Conservation (phyloP, 1,284 basidiomycete genomes). For the Exobasidium rhododendri region DNA sequence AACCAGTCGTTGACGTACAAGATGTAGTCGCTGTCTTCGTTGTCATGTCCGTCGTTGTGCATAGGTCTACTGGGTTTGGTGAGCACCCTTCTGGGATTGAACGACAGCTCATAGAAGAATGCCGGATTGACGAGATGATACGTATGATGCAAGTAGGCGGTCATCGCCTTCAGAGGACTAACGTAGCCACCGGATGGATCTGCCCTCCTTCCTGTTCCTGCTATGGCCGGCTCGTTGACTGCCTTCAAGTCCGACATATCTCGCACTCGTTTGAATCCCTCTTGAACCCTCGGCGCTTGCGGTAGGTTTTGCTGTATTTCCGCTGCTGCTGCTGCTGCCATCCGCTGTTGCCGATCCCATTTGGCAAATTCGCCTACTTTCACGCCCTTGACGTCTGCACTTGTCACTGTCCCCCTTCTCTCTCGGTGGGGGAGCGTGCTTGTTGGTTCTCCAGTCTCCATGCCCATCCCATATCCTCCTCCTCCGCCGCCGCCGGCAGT, state of each 20-base stretch:
- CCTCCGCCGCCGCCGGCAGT: neutral
- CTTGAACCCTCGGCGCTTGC: slow-evolving; percentile 19
- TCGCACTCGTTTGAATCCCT: slow-evolving; percentile 46
- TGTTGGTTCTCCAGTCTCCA: slow-evolving; percentile 14
- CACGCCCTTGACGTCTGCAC: neutral
- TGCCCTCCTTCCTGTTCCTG: slow-evolving; percentile 35
- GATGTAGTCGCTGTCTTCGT: slow-evolving; percentile 54
- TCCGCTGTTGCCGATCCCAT: slow-evolving; percentile 2
- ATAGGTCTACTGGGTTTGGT: slow-evolving; percentile 53
- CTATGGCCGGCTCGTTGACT: slow-evolving; percentile 33
- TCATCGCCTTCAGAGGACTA: slow-evolving; percentile 52
- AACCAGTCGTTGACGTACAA: slow-evolving; percentile 54
- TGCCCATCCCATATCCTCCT: slow-evolving; percentile 7
- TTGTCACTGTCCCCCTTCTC: slow-evolving; percentile 6
- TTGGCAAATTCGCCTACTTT: slow-evolving; percentile 13
- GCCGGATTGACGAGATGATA: slow-evolving; percentile 54
- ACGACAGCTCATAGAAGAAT: slow-evolving; percentile 54
- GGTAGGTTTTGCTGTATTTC: neutral
- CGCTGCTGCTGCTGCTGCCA: neutral
- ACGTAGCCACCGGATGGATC: slow-evolving; percentile 51
- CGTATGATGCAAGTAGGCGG: slow-evolving; percentile 53
- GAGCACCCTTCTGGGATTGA: slow-evolving; percentile 51
- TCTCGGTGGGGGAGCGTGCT: neutral
- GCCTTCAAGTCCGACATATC: slow-evolving; percentile 44
- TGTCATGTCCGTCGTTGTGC: slow-evolving; percentile 53